Percentiles rank a stretch among this genome's conserved stretches.
Evolutionary conservation across 2,329 filamentous ascomycete species (phyloP).

Genomic region (Calonectria henricotiae): DNA sequence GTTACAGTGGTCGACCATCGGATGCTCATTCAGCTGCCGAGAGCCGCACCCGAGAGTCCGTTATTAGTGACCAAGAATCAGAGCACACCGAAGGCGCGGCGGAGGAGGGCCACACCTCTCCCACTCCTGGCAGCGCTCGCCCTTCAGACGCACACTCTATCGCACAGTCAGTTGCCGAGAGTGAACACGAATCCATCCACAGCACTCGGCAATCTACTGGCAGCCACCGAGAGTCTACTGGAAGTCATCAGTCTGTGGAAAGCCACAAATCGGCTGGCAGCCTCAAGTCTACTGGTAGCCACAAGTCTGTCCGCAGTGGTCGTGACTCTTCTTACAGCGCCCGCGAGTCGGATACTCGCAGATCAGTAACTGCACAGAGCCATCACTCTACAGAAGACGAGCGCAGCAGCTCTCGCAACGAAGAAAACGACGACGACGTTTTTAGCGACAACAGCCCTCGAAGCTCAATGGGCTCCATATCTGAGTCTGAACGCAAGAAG

Average conservation of each 20-base stretch:
- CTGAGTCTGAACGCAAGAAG: slow-evolving; percentile 57
- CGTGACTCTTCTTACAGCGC: slow-evolving; percentile 38
- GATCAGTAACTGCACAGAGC: slow-evolving; percentile 46
- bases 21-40: slow-evolving; percentile 20
- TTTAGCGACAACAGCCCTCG: slow-evolving; percentile 74
- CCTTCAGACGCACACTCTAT: slow-evolving; percentile 16
- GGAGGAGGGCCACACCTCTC: not conserved
- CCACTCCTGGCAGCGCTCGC: not conserved
- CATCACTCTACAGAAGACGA: slow-evolving; percentile 41
- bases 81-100: slow-evolving; percentile 7
- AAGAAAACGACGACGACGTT: slow-evolving; percentile 69
- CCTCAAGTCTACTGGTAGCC: slow-evolving; percentile 13
- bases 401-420: slow-evolving; percentile 67
- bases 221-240: slow-evolving; percentile 20
- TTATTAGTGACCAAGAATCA: slow-evolving; percentile 21
- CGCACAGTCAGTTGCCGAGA: not conserved
- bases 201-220: slow-evolving; percentile 10
- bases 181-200: slow-evolving; percentile 21
- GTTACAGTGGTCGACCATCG: slow-evolving; percentile 24
- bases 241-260: slow-evolving; percentile 10
- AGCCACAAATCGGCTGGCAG: slow-evolving; percentile 17
- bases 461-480: slow-evolving; percentile 71
- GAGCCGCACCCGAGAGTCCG: slow-evolving; percentile 14
- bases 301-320: slow-evolving; percentile 13
- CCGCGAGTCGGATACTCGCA: slow-evolving; percentile 49